Base-by-base conservation (phyloP, 805 yeast species). In the Pichia nanzhaoensis region DNA sequence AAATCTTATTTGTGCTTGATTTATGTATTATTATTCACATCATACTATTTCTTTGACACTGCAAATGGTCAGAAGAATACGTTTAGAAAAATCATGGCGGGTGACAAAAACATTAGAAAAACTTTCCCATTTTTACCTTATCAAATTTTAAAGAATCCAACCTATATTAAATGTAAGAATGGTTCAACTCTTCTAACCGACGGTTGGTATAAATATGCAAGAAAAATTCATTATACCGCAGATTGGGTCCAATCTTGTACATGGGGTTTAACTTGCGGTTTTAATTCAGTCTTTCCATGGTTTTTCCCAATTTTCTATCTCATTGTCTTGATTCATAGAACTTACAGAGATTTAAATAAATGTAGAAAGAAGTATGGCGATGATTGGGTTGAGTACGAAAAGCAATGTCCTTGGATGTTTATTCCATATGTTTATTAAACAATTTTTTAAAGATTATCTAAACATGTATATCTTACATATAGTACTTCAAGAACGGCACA, bases 151-250 rank as follows among this genome's bases (percentile, higher is more conserved):
- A 77, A 80, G 54, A 74, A 93, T 65, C 99, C 99, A 37, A 77
- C 75, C 51, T 91, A 84, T 67, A 82, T 93, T 66, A 74, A 74
- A 52, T 89, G 97, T 63, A 79, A 79, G 55, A 82, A 82, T 57
- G 99, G 99, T 19, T 82, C 95, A 13, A 69, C 78, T 31, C 74
- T 93, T 61, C 74, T 93, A 55, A 81, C 90, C 43, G 96, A 89
- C 60, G 99, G 99, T 35, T 91, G 98, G 96, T 84, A 82, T 69
- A 81, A 74, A 51, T 87, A 82, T 57, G 98, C 97, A 14, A 82
- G 98, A 70, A 93, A 93, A 68, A 80, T 82, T 51, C 95, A 90
- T 68, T 93, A 93, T 73, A 89, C 97, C 32, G 96, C 95, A 19
- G 99, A 93, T 65, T 88, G 81, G 75, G 70, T 76, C 40, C 96